phyloP scores from a whole-genome alignment of 192 early-diverging fungal genomes.

The Rhizophagus sp. region DNA sequence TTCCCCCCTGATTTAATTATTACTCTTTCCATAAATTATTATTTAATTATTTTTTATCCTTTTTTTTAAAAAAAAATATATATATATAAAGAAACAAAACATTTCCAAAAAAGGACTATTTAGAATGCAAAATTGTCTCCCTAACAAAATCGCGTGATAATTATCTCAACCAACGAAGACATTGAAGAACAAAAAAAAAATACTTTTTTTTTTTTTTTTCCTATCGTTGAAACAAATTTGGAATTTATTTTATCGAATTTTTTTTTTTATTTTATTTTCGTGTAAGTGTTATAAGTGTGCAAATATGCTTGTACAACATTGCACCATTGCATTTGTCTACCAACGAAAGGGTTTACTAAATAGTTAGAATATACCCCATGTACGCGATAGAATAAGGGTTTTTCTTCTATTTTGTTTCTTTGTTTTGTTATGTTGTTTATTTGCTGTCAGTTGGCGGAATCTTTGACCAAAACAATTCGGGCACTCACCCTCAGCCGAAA shows the following conservation, averaged over 20 bases:
- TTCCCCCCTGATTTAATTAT: too few species aligned
- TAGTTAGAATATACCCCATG: not conserved
- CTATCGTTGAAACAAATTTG: not conserved
- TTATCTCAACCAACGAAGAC: not conserved
- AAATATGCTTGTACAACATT: not conserved
- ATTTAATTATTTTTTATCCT: too few species aligned
- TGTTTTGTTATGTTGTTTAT: conserved; percentile 2
- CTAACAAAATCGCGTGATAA: not conserved
- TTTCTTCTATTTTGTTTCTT: not conserved
- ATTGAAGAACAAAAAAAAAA: not conserved
- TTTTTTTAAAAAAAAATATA: too few species aligned
- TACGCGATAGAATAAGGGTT: not conserved
- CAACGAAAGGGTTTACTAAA: not conserved
- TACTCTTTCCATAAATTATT: too few species aligned
- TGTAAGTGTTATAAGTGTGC: not conserved
- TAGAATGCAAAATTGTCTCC: too few species aligned
- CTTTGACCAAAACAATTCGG: conserved; percentile 7
- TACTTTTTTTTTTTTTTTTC: not conserved
- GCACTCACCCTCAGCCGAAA: not conserved
- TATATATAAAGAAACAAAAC: not conserved
- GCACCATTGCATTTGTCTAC: not conserved
- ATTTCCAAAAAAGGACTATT: not conserved
- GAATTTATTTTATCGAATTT: too few species aligned
- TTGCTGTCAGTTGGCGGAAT: conserved; percentile 12
- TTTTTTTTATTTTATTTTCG: not conserved